Evolutionary conservation across 2,329 filamentous ascomycete genomes (phyloP), one percentile per base, ranked within the genome.

Genomic region (Metarhizium humberi): DNA sequence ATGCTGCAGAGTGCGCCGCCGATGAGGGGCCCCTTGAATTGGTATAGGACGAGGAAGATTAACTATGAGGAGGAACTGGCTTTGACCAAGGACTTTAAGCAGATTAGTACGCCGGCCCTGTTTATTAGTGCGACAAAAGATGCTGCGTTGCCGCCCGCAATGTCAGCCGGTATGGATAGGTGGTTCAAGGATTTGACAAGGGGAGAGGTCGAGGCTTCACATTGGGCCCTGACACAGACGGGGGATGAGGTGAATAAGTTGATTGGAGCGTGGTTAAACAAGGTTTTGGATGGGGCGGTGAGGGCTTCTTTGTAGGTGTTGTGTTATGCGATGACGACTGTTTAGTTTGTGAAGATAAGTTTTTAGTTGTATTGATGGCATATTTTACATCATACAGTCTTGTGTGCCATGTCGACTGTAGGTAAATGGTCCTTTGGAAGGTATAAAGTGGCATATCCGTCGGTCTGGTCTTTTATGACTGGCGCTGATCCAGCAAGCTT

Each of bases 191-290:
- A 82, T 50, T 70, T 95, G 64, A 87, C 81, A 7, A 76, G 78
- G 57, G 78, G 73, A 8, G 81, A 88, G 67, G 85, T 96, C 7
- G 54, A 85, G 40, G 79, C 86, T 0, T 75, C 78, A 18, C 94
- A 97, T 71, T 97, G 92, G 92, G 88, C 86, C 49, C 72, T 95
- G 66, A 85, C 83, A 75, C 82, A 96, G 75, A 81, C 80, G 59
- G 78, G 86, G 0, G 80, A 77, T 25, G 81, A 86, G 62, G 81
- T 90, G 3, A 96, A 96, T 69, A 68, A 66, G 51, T 73, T 84
- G 57, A 76, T 96, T 61, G 76, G 74, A 55, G 75, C 79, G 56
- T 96, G 91, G 81, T 61, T 95, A 50, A 57, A 61, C 57, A 77
- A 80, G 38, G 62, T 67, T 29, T 32, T 65, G 25, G 55, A 60